Evolutionary conservation across 108 stramenopile genomes (phyloP), one percentile per base, ranked within the genome.

Genomic region (Discostella stelligeroides): DNA sequence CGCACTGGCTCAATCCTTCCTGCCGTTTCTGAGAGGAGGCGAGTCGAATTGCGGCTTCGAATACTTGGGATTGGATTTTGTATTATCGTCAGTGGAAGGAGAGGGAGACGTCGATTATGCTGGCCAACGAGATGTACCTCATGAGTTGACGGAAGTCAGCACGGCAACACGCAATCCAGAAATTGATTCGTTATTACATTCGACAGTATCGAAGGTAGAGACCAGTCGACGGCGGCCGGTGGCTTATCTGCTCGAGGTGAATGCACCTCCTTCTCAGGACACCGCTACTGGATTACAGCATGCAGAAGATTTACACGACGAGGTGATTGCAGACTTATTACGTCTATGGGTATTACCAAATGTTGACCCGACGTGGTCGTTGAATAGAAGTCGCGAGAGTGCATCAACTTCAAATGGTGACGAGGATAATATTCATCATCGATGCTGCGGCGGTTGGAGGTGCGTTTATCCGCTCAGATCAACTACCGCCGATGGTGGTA

Each of bases 261-360:
- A 95, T 70, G 86, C 91, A 0, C 94, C 94, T 7, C 94, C 94
- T 7, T 88, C 88, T 1, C 91, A 92, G 64, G 94, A 95, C 66
- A 95, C 91, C 18, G 94, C 94, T 15, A 91, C 94, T 15, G 87
- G 87, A 15, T 63, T 94, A 40, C 58, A 69, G 6, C 89, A 87
- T 60, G 94, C 94, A 0, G 94, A 95, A 63, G 63, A 75, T 18
- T 56, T 91, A 37, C 94, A 95, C 67, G 84, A 92, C 56, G 84
- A 83, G 15, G 91, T 95, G n/a, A 65, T 90, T 30, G 49, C 75
- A 11, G 94, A 92, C 82, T 76, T 88, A 59, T 70, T 90, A 18
- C 60, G 65, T 9, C 72, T 87, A 34, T 92, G 90, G 88, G 87
- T 95, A 11, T n/a, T 92, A 10, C 91, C 94, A 0, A 65, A 78